phyloP scores from a whole-genome alignment of 73 alveolate genomes.

The Tetrahymena thermophila region DNA sequence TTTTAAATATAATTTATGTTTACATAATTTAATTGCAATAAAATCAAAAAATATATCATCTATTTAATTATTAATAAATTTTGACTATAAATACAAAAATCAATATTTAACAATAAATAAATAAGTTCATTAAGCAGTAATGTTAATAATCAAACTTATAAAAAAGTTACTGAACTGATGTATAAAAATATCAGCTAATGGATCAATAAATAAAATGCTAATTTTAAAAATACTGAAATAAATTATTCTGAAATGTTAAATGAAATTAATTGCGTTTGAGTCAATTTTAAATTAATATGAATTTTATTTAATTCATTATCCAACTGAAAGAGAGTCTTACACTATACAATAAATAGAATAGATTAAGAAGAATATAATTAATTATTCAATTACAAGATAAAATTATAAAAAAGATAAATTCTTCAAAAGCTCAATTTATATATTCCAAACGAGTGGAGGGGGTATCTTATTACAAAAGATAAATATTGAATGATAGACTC shows the following conservation, averaged over 20 bases:
- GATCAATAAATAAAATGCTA: background rate
- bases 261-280: background rate
- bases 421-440: background rate
- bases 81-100: background rate
- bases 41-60: too few relatives aligned
- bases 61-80: too few relatives aligned
- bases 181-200: background rate
- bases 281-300: background rate
- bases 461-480: background rate
- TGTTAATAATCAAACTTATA: background rate
- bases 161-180: background rate
- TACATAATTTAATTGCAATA: too few relatives aligned
- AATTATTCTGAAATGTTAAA: too few relatives aligned
- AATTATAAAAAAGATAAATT: background rate
- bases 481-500: background rate
- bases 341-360: too few relatives aligned
- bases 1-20: too few relatives aligned
- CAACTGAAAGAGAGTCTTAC: background rate
- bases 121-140: background rate
- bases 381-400: background rate
- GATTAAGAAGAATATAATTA: background rate
- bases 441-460: background rate
- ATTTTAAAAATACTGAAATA: background rate
- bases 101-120: background rate
- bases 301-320: too few relatives aligned